A percentile compares a stretch with the other conserved stretches of the same genome.
Conservation (phyloP, 1,139 yeast genomes). For the Saccharomyces pastorianus region DNA sequence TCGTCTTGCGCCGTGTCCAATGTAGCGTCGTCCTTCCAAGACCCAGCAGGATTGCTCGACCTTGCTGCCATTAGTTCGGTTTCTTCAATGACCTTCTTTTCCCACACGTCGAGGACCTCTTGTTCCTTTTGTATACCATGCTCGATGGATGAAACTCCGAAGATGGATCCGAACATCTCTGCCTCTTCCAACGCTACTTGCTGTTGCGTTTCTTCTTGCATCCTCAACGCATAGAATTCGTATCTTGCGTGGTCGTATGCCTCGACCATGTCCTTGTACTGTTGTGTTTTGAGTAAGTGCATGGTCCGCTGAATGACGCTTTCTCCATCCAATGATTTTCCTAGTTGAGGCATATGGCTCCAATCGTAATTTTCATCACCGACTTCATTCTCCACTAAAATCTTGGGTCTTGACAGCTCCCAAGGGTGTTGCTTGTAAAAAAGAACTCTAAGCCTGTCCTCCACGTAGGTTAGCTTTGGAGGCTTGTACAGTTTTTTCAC, state of each 20-base stretch:
- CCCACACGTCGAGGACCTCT: slow-evolving; percentile 64
- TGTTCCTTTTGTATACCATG: slow-evolving; percentile 69
- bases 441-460: slow-evolving; percentile 71
- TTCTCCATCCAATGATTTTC: slow-evolving; percentile 81
- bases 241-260: slow-evolving; percentile 83
- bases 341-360: slow-evolving; percentile 65
- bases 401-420: slow-evolving; percentile 93
- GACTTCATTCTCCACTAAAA: slow-evolving; percentile 67
- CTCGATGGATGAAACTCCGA: slow-evolving; percentile 51
- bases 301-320: slow-evolving; percentile 87
- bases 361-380: slow-evolving; percentile 50
- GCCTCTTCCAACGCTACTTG: slow-evolving; percentile 79
- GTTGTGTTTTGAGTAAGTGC: slow-evolving; percentile 46
- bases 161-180: slow-evolving; percentile 74
- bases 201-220: slow-evolving; percentile 71
- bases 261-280: slow-evolving; percentile 40
- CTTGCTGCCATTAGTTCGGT: slow-evolving; percentile 42
- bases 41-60: slow-evolving; percentile 38
- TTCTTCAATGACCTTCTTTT: slow-evolving; percentile 53
- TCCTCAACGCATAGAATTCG: slow-evolving; percentile 80
- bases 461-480: slow-evolving; percentile 60
- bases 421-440: slow-evolving; percentile 95
- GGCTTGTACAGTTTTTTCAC: slow-evolving; percentile 43
- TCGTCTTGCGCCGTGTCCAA: background rate
- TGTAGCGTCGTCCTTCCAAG: slow-evolving; percentile 21